phyloP scores from a whole-genome alignment of 2,329 filamentous ascomycete genomes.

The Tolypocladium pustulatum region DNA sequence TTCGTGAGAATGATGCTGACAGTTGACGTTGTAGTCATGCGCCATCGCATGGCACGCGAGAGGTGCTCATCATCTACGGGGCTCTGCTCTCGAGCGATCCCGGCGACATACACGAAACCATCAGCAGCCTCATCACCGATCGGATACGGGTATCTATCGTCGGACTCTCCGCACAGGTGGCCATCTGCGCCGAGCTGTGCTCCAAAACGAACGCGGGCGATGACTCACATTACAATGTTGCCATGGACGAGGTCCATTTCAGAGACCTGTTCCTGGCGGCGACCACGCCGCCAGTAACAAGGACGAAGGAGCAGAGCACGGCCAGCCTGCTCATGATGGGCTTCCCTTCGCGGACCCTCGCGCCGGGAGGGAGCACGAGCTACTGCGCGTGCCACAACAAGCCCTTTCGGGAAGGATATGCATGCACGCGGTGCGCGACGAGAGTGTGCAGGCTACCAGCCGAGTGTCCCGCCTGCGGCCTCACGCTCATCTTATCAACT shows the following conservation, averaged over 20 bases:
- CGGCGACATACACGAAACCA: constrained; percentile 89
- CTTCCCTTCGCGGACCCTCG: constrained; percentile 79
- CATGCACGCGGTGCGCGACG: constrained; percentile 76
- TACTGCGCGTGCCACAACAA: constrained; percentile 88
- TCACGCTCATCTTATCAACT: constrained; percentile 89
- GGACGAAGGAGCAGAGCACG: constrained; percentile 47
- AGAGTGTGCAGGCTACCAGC: constrained; percentile 87
- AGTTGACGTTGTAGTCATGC: constrained; percentile 51
- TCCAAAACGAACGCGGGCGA: constrained; percentile 78
- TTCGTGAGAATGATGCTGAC: constrained; percentile 2
- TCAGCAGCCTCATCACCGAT: constrained; percentile 66
- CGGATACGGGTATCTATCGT: constrained; percentile 82
- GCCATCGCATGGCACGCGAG: constrained; percentile 84
- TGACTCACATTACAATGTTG: constrained; percentile 66
- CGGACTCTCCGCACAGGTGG: constrained; percentile 81
- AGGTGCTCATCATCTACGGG: constrained; percentile 86
- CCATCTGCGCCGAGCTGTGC: constrained; percentile 85
- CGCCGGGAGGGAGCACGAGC: constrained; percentile 52
- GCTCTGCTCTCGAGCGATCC: constrained; percentile 85
- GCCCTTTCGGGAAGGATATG: constrained; percentile 73
- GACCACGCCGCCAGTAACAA: constrained; percentile 81
- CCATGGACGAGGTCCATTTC: constrained; percentile 67
- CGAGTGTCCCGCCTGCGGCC: constrained; percentile 81
- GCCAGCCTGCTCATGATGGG: constrained; percentile 89
- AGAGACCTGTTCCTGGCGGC: constrained; percentile 78